Conservation (phyloP, 164 flowering plant genomes). For the Buxus sempervirens region DNA sequence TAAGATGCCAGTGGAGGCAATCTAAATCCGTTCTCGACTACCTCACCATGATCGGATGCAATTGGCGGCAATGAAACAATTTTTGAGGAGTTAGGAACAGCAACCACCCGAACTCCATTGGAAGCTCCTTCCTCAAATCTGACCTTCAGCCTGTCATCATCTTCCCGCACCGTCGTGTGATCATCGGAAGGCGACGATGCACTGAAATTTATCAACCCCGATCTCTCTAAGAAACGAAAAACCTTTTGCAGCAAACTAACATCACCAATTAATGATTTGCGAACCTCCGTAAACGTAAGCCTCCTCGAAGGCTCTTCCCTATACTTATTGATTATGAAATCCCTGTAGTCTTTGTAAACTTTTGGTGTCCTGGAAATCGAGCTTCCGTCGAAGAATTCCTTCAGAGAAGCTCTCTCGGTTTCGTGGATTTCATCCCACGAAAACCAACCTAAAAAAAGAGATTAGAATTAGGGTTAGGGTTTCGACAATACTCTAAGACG, state of each 20-base stretch:
- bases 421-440: slow-evolving; percentile 83
- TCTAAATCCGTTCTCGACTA: slow-evolving; percentile 26
- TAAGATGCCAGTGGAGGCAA: slow-evolving; percentile 74
- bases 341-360: slow-evolving; percentile 82
- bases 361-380: slow-evolving; percentile 72
- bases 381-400: slow-evolving; percentile 71
- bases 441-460: slow-evolving; percentile 64
- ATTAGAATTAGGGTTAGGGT: slow-evolving; percentile 16
- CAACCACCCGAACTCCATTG: slow-evolving; percentile 68
- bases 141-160: slow-evolving; percentile 28
- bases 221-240: slow-evolving; percentile 62
- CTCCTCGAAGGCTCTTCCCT: slow-evolving; percentile 71
- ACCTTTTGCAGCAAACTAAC: slow-evolving; percentile 61
- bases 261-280: slow-evolving; percentile 83
- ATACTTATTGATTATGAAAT: slow-evolving; percentile 78
- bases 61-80: slow-evolving; percentile 25
- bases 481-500: not conserved
- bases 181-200: slow-evolving; percentile 14
- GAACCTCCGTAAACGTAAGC: slow-evolving; percentile 73
- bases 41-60: slow-evolving; percentile 14
- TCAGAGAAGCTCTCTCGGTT: slow-evolving; percentile 45
- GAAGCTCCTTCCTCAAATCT: slow-evolving; percentile 78
- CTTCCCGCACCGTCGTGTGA: slow-evolving; percentile 20
- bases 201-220: slow-evolving; percentile 83
- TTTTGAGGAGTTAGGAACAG: slow-evolving; percentile 49